Evolutionary conservation across 2,329 filamentous ascomycete genomes (phyloP).

Genomic region (Purpureocillium lavendulum): DNA sequence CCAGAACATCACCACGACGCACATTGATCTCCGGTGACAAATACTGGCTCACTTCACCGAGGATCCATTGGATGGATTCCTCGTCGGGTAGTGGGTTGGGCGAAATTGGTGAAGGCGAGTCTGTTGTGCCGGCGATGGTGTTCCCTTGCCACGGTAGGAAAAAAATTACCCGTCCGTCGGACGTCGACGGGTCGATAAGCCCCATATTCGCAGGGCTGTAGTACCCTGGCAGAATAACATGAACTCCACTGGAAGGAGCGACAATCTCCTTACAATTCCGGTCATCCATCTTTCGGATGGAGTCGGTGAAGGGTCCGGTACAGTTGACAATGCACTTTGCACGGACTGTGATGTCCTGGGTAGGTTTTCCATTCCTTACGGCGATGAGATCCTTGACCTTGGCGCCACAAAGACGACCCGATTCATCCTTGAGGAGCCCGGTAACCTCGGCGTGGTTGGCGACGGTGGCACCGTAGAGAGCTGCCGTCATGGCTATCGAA

Average conservation of each 20-base stretch:
- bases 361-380: slow-evolving; percentile 49
- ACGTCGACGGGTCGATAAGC: slow-evolving; percentile 77
- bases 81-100: slow-evolving; percentile 71
- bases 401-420: slow-evolving; percentile 67
- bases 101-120: slow-evolving; percentile 65
- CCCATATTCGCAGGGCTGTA: slow-evolving; percentile 82
- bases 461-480: slow-evolving; percentile 76
- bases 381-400: slow-evolving; percentile 62
- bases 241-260: slow-evolving; percentile 75
- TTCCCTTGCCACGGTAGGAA: slow-evolving; percentile 92
- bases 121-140: slow-evolving; percentile 83
- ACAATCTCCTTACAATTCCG: slow-evolving; percentile 66
- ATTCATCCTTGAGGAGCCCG: slow-evolving; percentile 62
- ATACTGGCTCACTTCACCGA: slow-evolving; percentile 75
- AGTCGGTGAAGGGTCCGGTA: slow-evolving; percentile 80
- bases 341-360: slow-evolving; percentile 59
- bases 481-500: slow-evolving; percentile 78
- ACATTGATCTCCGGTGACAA: slow-evolving; percentile 79
- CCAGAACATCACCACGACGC: slow-evolving; percentile 76
- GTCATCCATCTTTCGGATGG: slow-evolving; percentile 80
- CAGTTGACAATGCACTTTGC: slow-evolving; percentile 83
- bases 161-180: slow-evolving; percentile 85
- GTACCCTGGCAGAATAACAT: slow-evolving; percentile 81
- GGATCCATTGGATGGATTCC: slow-evolving; percentile 80
- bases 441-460: slow-evolving; percentile 81